These are phyloP conservation scores for Zoysia pacifica DNA, from an alignment of 176 grass and related monocot genomes.

Conservation along the genomic window DNA sequence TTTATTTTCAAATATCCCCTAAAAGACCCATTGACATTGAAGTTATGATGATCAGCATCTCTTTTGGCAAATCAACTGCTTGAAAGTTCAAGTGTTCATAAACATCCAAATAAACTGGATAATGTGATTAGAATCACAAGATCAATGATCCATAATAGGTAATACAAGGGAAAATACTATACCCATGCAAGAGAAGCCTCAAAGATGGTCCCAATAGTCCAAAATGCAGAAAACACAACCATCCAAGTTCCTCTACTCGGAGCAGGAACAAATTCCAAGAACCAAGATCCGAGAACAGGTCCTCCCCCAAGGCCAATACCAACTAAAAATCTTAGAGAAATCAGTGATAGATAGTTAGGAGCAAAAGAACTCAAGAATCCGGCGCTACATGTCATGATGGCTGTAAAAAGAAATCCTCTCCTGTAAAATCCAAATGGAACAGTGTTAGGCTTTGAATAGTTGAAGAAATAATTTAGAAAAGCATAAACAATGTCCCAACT, in stretches of 20 bases:
- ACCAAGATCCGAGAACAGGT: slow-evolving; percentile 92
- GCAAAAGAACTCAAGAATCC: slow-evolving; percentile 83
- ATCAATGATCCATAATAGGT: slow-evolving; percentile 3
- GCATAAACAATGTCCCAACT: neutral
- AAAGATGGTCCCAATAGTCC: slow-evolving; percentile 91
- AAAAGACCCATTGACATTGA: neutral
- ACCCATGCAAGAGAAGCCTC: slow-evolving; percentile 99
- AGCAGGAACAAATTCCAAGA: slow-evolving; percentile 96
- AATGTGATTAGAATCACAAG: neutral
- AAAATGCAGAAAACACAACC: slow-evolving; percentile 89
- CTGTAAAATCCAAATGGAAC: slow-evolving; percentile 51
- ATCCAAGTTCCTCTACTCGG: slow-evolving; percentile 94
- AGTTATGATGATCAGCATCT: neutral
- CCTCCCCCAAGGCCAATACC: slow-evolving; percentile 93
- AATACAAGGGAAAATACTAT: slow-evolving; percentile 18
- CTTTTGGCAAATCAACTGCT: slow-evolving; percentile 3
- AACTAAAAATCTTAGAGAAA: slow-evolving; percentile 82
- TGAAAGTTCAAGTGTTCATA: neutral
- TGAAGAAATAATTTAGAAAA: slow-evolving; percentile 17
- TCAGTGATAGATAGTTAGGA: slow-evolving; percentile 73
- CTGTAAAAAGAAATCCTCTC: slow-evolving; percentile 96
- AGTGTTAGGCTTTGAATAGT: slow-evolving; percentile 26
- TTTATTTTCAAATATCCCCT: slow-evolving; percentile 4
- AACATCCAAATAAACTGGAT: neutral
- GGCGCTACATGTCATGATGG: slow-evolving; percentile 76